A percentile compares a stretch with the other conserved stretches of the same genome.
phyloP scores from a whole-genome alignment of 2,329 filamentous ascomycete genomes.

The Diaporthe vexans region DNA sequence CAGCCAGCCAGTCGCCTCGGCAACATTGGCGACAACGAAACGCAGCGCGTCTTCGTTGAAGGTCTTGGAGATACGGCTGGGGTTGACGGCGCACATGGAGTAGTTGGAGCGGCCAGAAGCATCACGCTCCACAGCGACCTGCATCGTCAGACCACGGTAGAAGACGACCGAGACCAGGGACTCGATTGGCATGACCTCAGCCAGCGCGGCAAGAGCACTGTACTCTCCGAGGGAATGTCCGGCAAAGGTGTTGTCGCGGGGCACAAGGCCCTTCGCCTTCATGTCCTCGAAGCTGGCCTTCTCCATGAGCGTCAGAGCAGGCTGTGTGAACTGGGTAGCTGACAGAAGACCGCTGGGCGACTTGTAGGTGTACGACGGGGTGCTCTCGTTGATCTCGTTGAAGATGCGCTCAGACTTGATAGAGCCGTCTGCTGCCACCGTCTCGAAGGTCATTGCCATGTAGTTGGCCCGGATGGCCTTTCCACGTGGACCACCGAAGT shows the following conservation, averaged over 20 bases:
- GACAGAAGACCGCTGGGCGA: conserved; percentile 95
- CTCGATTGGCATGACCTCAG: conserved; percentile 99
- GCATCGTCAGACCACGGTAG: conserved; percentile 99
- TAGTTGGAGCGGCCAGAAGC: conserved; percentile 95
- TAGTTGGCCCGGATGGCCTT: conserved; percentile 99
- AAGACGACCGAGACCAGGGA: conserved; percentile 98
- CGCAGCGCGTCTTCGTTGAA: conserved; percentile 98
- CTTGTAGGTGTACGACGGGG: conserved; percentile 95
- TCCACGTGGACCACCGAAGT: conserved; percentile 96
- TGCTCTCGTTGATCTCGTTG: conserved; percentile 95
- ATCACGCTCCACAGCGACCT: conserved; percentile 98
- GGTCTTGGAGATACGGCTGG: conserved; percentile 96
- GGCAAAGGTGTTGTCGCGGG: conserved; percentile 96
- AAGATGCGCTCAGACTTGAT: conserved; percentile 99
- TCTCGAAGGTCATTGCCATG: conserved; percentile 99
- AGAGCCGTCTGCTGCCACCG: conserved; percentile 89
- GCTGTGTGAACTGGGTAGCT: conserved; percentile 98
- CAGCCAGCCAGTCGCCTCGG: conserved; percentile 94
- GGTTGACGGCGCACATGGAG: conserved; percentile 99
- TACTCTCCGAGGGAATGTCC: conserved; percentile 99
- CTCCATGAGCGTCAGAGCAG: conserved; percentile 97
- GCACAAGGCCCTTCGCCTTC: conserved; percentile 95
- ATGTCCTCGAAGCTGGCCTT: conserved; percentile 99
- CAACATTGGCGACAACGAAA: conserved; percentile 95
- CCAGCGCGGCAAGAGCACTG: conserved; percentile 93